These are phyloP conservation scores for Komagataella ulmi DNA, from an alignment of 805 yeast genomes.

Conservation along the genomic window DNA sequence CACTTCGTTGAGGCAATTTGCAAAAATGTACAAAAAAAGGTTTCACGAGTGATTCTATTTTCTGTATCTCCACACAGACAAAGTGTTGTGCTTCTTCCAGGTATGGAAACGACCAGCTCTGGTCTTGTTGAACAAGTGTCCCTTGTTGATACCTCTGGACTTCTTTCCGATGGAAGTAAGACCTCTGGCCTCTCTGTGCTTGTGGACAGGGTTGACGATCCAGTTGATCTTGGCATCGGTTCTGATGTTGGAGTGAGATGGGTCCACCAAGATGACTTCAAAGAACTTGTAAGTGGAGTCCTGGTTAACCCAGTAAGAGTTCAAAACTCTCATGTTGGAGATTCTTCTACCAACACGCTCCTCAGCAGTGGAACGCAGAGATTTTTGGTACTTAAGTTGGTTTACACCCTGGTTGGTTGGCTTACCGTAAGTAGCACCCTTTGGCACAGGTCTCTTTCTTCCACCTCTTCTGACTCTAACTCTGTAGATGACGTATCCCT, in stretches of 20 bases:
- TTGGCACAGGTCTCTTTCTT: constrained; percentile 99
- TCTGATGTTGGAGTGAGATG: constrained; percentile 97
- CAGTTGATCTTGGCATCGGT: constrained; percentile 98
- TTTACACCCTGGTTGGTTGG: constrained; percentile 99
- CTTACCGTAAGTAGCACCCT: constrained; percentile 99
- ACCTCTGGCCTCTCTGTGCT: constrained; percentile 99
- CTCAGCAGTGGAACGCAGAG: constrained; percentile 96
- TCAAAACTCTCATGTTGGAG: constrained; percentile 96
- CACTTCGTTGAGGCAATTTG: not conserved
- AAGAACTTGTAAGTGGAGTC: constrained; percentile 99
- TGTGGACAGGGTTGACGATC: constrained; percentile 99
- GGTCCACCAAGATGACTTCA: constrained; percentile 96
- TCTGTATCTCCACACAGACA: constrained; percentile 99
- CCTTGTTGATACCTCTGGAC: constrained; percentile 99
- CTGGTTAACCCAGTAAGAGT: constrained; percentile 99
- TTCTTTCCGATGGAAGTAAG: constrained; percentile 96
- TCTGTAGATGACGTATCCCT: constrained; percentile 98
- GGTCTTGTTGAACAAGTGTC: constrained; percentile 98
- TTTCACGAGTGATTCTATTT: constrained; percentile 21
- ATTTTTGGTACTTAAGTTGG: constrained; percentile 98
- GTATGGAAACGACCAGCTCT: constrained; percentile 97
- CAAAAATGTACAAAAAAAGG: not conserved
- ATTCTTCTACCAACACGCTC: constrained; percentile 99
- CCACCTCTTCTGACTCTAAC: constrained; percentile 99
- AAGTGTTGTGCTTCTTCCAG: constrained; percentile 99